Evolutionary conservation across 1,284 basidiomycete genomes (phyloP), one percentile per base, ranked within the genome.

Genomic region (Ceratobasidium sp.): DNA sequence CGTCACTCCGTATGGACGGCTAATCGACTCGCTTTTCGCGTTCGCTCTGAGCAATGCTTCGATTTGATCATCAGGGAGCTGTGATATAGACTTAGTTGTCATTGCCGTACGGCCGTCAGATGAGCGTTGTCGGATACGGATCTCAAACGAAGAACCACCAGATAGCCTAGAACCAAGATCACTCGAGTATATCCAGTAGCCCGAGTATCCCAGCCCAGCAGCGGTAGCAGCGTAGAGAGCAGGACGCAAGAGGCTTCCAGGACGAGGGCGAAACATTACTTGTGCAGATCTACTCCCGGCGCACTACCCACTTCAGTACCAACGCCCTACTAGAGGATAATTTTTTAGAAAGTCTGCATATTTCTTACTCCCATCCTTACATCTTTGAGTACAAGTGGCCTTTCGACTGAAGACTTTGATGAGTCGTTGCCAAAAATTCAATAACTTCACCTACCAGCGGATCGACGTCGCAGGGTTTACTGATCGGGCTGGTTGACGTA

Each of bases 41-140:
- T 91, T 87, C 80, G 90, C 88, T 66, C 84, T 87, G 64, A 96
- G 87, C 13, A 91, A 90, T 13, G 86, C 84, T 77, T 94, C 89
- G 54, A 93, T 84, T 57, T 88, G 86, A 64, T 85, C 83, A 82
- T 90, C 87, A n/a, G 92, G 86, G 13, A 94, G 85, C 0, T 94
- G 85, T 0, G 90, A 86, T 59, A 94, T 77, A 20, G 74, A 59
- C 54, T 73, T 77, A 12, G 61, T 77, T 33, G 40, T 42, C 64
- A 77, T 78, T 15, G 69, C 48, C 3, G 71, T 48, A 23, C 46
- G 52, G 7, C 79, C 79, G 77, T 79, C 79, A 7, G 69, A 15
- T 10, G 77, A 50, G 10, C 54, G 76, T 61, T 64, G 73, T 62
- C 73, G 65, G 62, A 67, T 66, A 28, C 77, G 77, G 38, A 79